A percentile compares a stretch with the other conserved stretches of the same genome.
phyloP scores from a whole-genome alignment of 2,329 filamentous ascomycete genomes.

The Cytospora leucostoma region DNA sequence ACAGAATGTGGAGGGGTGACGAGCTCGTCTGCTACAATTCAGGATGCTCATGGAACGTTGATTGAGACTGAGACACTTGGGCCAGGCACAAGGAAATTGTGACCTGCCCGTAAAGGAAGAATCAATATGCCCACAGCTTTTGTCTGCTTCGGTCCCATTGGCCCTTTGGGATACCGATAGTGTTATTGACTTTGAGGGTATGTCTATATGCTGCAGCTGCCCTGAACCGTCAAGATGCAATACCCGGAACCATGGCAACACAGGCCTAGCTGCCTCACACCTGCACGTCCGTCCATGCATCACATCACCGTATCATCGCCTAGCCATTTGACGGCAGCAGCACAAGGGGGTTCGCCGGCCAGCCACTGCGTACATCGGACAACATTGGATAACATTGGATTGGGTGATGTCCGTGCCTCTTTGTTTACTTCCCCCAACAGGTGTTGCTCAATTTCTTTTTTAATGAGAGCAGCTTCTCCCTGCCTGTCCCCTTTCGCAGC shows the following conservation, averaged over 20 bases:
- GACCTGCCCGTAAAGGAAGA: constrained; percentile 2
- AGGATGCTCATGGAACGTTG: constrained; percentile 13
- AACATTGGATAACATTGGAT: not conserved
- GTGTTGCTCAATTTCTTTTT: not conserved
- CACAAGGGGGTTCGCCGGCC: not conserved
- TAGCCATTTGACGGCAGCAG: not conserved
- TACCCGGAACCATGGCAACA: not conserved
- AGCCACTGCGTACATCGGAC: not conserved
- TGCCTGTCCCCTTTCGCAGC: not conserved
- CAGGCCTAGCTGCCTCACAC: not conserved
- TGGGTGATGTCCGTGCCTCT: not conserved
- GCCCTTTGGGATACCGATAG: not conserved
- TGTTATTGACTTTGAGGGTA: not conserved
- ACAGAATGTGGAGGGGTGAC: constrained; percentile 17
- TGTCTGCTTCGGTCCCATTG: not conserved
- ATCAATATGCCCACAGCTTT: constrained; percentile 4
- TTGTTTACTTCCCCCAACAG: not conserved
- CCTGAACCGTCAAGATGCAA: not conserved
- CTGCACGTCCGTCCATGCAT: not conserved
- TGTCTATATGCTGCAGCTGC: not conserved
- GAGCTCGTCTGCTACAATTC: not conserved
- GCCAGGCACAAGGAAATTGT: not conserved
- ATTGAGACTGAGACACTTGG: constrained; percentile 5
- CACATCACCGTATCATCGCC: not conserved
- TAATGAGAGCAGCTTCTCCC: not conserved